Evolutionary conservation across 805 yeast species (phyloP), one percentile per base, ranked within the genome.

Genomic region (Candida awuae): DNA sequence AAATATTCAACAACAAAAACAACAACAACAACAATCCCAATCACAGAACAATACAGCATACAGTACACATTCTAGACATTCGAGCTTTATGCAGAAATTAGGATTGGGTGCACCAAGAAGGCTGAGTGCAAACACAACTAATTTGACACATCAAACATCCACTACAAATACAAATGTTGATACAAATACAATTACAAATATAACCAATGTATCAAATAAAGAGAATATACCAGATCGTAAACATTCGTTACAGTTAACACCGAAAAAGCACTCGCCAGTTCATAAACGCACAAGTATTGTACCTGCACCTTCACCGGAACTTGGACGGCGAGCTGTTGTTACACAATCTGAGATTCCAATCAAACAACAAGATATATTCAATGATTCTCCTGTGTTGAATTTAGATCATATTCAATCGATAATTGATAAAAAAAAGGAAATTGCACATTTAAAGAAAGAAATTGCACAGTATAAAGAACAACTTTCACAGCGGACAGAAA

Each of bases 31-130:
- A 19, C 12, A 27, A 29, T 17, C 29, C 3, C 27, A 25, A 39
- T 26, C 46, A 26, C 44, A 34, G 29, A 18, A 29, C 41, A 26
- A 44, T 35, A 34, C 47, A 38, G 12, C 35, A 37, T n/a, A 21
- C 43, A 42, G 38, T 44, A 3, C 41, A 7, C n/a, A 15, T 10
- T 30, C 34, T 8, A 39, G 51, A 17, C 48, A 49, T 29, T 36
- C 44, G n/a, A 42, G 50, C 21, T 47, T 56, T 20, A 38, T 45
- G 37, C 40, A 54, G 2, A 57, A 70, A 41, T 55, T 71, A 17
- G 56, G 56, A 10, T 31, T 73, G 29, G 79, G 79, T 2, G 77
- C 76, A 9, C 77, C 78, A 1, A 65, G 70, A 46, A 53, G 79
- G 35, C 62, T 70, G 2, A 55, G 66, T 22, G n/a, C 25, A 22